Base-by-base conservation (phyloP, 306 rosid species). In the Crataegus laevigata region DNA sequence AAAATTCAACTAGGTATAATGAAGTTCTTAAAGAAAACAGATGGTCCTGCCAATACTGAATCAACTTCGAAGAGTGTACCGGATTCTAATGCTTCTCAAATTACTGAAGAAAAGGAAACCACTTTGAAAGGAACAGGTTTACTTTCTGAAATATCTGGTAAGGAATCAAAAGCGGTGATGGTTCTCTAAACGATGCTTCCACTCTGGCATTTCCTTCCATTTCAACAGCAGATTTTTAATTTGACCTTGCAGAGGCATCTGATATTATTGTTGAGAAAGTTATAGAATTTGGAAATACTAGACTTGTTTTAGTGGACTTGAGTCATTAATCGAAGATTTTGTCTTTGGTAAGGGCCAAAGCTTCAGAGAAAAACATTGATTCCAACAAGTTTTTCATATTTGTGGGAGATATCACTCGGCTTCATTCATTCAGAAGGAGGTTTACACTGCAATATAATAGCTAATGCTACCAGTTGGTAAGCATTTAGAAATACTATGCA, bases 401-500 rank as follows among this genome's bases (percentile, higher is more conserved):
- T n/a, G n/a, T n/a, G n/a, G n/a, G n/a, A n/a, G n/a, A n/a, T n/a
- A n/a, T n/a, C n/a, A n/a, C n/a, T n/a, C n/a, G n/a, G n/a, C n/a
- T n/a, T n/a, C n/a, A n/a, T n/a, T n/a, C n/a, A n/a, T n/a, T n/a
- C n/a, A n/a, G n/a, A n/a, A n/a, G n/a, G 97, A 75, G 96, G 91
- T 66, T 82, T 94, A 83, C 75, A 52, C 74, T 94, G 96, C 87
- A 79, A 81, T 61, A 97, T 86, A 63, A 86, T 94, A 81, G 96
- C 96, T 71, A 94, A 94, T 82, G 97, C 97, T 78, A 91, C 98
- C 75, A 94, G 91, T 80, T 91, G 98, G 98, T 91, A 85, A 74
- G 91, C 66, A 57, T 79, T 50, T 76, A 12, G 57, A 30, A 51
- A 59, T 77, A 66, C 47, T 61, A 63, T 68, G 13, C 6, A 68